These are phyloP conservation scores for Megacollybia platyphylla DNA, from an alignment of 1,284 basidiomycete genomes.

Conservation along the genomic window DNA sequence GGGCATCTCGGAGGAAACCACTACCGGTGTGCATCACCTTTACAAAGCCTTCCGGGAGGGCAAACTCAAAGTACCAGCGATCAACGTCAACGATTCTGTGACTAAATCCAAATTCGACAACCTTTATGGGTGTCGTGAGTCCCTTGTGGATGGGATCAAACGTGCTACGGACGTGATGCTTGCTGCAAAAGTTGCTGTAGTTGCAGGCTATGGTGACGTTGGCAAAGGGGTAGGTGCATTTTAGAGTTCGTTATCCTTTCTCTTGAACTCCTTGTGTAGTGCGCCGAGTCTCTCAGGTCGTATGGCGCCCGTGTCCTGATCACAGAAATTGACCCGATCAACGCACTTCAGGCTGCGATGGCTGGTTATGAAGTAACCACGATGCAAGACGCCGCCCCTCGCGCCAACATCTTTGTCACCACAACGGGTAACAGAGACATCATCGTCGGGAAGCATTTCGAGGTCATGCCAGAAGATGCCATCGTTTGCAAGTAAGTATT, in stretches of 20 bases:
- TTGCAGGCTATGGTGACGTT: constrained; percentile 98
- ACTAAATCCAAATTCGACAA: constrained; percentile 99
- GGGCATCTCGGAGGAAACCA: constrained; percentile 98
- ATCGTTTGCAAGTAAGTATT: constrained; percentile 88
- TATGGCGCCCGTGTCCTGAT: constrained; percentile 95
- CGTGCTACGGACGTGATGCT: constrained; percentile 99
- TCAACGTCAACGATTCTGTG: constrained; percentile 99
- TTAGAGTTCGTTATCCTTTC: neutral
- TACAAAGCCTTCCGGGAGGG: constrained; percentile 97
- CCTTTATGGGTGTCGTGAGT: constrained; percentile 98
- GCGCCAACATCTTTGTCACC: constrained; percentile 92
- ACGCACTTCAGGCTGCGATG: constrained; percentile 99
- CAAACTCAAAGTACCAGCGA: constrained; percentile 93
- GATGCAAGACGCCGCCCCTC: constrained; percentile 92
- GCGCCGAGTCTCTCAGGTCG: constrained; percentile 92
- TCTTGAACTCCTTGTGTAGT: constrained; percentile 32
- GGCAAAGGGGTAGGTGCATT: constrained; percentile 81
- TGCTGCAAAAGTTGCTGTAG: constrained; percentile 97
- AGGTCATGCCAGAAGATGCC: constrained; percentile 94
- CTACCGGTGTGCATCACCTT: constrained; percentile 98
- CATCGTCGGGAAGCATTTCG: constrained; percentile 88
- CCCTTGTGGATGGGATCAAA: constrained; percentile 99
- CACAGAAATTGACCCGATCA: constrained; percentile 99
- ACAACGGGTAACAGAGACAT: constrained; percentile 99
- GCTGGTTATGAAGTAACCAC: constrained; percentile 97